These are phyloP conservation scores for Petasospora fabianii DNA, from an alignment of 1,139 yeast genomes.

Conservation along the genomic window DNA sequence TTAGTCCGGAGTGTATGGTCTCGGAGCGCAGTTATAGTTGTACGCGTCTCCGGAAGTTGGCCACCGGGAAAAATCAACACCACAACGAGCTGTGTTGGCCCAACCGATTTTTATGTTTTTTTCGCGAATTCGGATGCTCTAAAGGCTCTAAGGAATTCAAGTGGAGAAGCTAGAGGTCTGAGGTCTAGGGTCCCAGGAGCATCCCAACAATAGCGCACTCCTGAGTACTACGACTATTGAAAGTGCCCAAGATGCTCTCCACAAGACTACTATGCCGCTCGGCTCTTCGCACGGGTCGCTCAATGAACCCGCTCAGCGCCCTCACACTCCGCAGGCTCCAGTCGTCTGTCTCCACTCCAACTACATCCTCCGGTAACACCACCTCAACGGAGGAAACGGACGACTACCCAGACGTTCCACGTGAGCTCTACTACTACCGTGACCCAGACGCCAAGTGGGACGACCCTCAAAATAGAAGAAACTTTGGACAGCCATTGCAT, in stretches of 20 bases:
- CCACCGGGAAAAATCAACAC: neutral
- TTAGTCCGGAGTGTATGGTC: too few relatives aligned
- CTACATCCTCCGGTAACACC: neutral
- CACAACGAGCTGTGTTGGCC: neutral
- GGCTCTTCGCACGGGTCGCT: neutral
- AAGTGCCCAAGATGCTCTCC: neutral
- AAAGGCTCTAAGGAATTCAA: too few relatives aligned
- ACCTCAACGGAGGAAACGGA: conserved; percentile 4
- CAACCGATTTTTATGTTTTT: neutral
- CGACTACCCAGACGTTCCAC: conserved; percentile 43
- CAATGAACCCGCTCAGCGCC: neutral
- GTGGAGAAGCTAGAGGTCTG: too few relatives aligned
- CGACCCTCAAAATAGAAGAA: conserved; percentile 80
- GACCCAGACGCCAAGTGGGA: conserved; percentile 74
- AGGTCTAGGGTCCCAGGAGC: too few relatives aligned
- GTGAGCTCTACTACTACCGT: conserved; percentile 52
- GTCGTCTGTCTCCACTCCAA: conserved; percentile 6
- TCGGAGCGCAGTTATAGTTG: neutral
- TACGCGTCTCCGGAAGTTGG: neutral
- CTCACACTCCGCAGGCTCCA: conserved; percentile 5
- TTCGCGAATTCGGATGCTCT: too few relatives aligned
- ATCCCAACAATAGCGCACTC: too few relatives aligned
- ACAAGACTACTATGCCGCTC: neutral
- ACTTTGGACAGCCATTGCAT: conserved; percentile 67
- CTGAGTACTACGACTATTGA: too few relatives aligned